Evolutionary conservation across 352 stramenopile species (phyloP).

Genomic region (Pythium guiyangense): DNA sequence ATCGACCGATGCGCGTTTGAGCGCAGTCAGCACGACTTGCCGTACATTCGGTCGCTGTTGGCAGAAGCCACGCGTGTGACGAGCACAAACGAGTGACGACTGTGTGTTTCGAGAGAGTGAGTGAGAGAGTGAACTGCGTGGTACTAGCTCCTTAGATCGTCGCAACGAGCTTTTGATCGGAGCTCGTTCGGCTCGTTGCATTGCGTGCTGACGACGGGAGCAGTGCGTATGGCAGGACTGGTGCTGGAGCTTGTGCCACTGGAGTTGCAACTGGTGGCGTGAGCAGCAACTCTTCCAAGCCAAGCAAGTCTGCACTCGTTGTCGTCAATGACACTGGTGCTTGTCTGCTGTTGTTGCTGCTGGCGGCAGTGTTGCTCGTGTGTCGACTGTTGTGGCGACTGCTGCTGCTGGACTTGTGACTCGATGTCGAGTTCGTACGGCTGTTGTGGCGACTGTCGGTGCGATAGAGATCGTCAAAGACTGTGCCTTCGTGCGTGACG

Average conservation of each 20-base stretch:
- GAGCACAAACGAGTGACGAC: not conserved
- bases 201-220: not conserved
- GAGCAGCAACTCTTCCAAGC: conserved; percentile 21
- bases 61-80: not conserved
- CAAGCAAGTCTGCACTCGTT: conserved; percentile 26
- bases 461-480: conserved; percentile 16
- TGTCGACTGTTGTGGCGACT: not conserved
- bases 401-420: too few species aligned
- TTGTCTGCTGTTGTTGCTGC: not conserved
- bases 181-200: not conserved
- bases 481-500: conserved; percentile 34
- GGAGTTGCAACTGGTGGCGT: not conserved
- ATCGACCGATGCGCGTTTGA: conserved; percentile 61
- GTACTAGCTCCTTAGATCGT: conserved; percentile 11
- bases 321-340: not conserved
- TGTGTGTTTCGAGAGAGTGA: not conserved
- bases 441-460: conserved; percentile 2
- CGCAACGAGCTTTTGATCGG: conserved; percentile 10
- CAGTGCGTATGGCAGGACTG: not conserved
- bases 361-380: not conserved
- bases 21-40: conserved; percentile 49
- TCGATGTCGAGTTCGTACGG: not conserved
- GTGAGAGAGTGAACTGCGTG: not conserved
- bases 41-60: conserved; percentile 35
- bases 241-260: not conserved